These are phyloP conservation scores for Exserohilum rostratum DNA, from an alignment of 2,329 filamentous ascomycete genomes.

Conservation along the genomic window DNA sequence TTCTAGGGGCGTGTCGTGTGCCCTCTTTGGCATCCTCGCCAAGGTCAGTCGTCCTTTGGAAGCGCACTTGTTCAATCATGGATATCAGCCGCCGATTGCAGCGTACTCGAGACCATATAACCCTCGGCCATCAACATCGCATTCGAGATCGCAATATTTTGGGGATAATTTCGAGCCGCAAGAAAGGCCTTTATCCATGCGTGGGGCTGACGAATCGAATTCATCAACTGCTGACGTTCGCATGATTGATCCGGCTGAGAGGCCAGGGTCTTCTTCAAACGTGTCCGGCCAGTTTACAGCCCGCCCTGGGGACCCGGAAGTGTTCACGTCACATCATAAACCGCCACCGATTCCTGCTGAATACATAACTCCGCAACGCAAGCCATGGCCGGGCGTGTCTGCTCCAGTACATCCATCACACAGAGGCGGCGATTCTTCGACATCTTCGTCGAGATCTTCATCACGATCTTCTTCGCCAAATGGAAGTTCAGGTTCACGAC, in stretches of 20 bases:
- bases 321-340: constrained; percentile 37
- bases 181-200: neutral
- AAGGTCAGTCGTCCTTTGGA: constrained; percentile 46
- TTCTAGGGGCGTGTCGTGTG: constrained; percentile 38
- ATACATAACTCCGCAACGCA: constrained; percentile 21
- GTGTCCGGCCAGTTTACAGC: neutral
- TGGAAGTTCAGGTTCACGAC: too few relatives aligned
- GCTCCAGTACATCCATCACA: constrained; percentile 24
- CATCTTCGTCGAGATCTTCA: constrained; percentile 29
- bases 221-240: neutral
- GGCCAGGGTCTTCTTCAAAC: neutral
- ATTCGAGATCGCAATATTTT: too few relatives aligned
- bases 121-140: constrained; percentile 20
- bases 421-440: constrained; percentile 15
- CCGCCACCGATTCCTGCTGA: constrained; percentile 38
- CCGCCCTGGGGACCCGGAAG: constrained; percentile 8
- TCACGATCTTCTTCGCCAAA: too few relatives aligned
- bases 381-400: constrained; percentile 16
- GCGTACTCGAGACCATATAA: constrained; percentile 19
- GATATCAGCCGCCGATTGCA: constrained; percentile 20
- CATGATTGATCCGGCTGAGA: neutral
- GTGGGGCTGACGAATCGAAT: neutral
- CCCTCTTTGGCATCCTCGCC: constrained; percentile 43
- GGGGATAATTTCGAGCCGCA: neutral
- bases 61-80: constrained; percentile 40